phyloP scores from a whole-genome alignment of 1,139 yeast genomes.

The Magnusiomyces tetraspermus region DNA sequence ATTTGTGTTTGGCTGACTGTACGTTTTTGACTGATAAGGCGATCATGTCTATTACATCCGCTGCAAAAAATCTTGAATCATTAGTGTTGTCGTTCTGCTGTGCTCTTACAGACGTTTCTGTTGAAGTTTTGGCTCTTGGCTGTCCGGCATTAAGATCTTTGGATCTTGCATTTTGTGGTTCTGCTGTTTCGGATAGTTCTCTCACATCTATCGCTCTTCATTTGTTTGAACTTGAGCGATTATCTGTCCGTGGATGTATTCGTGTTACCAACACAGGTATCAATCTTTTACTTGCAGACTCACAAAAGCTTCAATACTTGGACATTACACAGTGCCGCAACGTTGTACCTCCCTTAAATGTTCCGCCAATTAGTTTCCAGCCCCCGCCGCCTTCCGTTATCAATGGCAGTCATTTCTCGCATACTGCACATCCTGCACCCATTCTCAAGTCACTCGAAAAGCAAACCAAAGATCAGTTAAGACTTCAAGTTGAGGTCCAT shows the following conservation, averaged over 20 bases:
- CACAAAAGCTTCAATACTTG: slow-evolving; percentile 44
- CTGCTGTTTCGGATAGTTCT: slow-evolving; percentile 68
- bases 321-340: slow-evolving; percentile 64
- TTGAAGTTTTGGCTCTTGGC: slow-evolving; percentile 56
- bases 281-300: slow-evolving; percentile 50
- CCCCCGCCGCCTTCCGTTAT: background rate
- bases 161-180: slow-evolving; percentile 65
- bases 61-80: slow-evolving; percentile 48
- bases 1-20: slow-evolving; percentile 56
- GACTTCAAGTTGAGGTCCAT: background rate
- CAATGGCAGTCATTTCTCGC: background rate
- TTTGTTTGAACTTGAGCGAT: slow-evolving; percentile 38
- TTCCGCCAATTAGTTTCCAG: background rate
- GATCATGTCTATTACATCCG: slow-evolving; percentile 50
- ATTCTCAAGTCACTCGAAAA: background rate
- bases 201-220: slow-evolving; percentile 53
- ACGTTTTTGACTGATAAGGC: slow-evolving; percentile 62
- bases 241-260: slow-evolving; percentile 58
- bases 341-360: slow-evolving; percentile 26
- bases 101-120: slow-evolving; percentile 57
- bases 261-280: slow-evolving; percentile 70
- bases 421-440: slow-evolving; percentile 4
- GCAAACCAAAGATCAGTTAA: background rate
- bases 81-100: slow-evolving; percentile 66
- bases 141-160: slow-evolving; percentile 47